Evolutionary conservation across 108 stramenopile genomes (phyloP), one percentile per base, ranked within the genome.

Genomic region (Cyclotella choctawhatcheeana): DNA sequence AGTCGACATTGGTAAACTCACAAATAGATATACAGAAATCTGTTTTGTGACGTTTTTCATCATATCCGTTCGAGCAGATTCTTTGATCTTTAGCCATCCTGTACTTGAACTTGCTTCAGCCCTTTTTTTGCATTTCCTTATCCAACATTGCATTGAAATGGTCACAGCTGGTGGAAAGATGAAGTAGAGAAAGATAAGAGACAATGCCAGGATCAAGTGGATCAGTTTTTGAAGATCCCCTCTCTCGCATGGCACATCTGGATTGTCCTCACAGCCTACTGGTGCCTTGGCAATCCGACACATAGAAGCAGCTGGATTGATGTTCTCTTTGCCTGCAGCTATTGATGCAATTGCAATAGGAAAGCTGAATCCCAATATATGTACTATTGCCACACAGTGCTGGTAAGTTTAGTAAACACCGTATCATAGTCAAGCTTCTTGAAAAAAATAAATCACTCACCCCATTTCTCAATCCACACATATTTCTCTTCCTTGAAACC

Each of bases 381-480:
- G 47, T n/a, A n/a, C n/a, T n/a, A n/a, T n/a, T n/a, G 6, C 37
- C 6, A 6, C 37, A 12, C 37, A 12, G 12, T 40, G 26, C 44
- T 7, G 27, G 20, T 17, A 25, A 10, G 24, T 47, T 24, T 30
- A 27, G n/a, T n/a, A n/a, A n/a, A n/a, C n/a, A n/a, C n/a, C n/a
- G n/a, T 48, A 50, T 48, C 20, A 25, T 43, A 47, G 13, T 25
- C 10, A 16, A n/a, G 25, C 24, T 44, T 40, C 24, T 45, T 8
- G 5, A 17, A 17, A 16, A 7, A 25, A 31, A 3, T 8, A 5
- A 22, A 29, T 29, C 66, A 53, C 25, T 27, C 66, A 33, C 26
- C 33, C 54, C 53, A 68, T 68, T 55, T 55, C 30, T 68, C 67
- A 43, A 68, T 54, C 25, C 29, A 68, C 16, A 25, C 7, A 22